Evolutionary conservation across 1,284 basidiomycete genomes (phyloP).

Genomic region (Hymenochaete sp.): DNA sequence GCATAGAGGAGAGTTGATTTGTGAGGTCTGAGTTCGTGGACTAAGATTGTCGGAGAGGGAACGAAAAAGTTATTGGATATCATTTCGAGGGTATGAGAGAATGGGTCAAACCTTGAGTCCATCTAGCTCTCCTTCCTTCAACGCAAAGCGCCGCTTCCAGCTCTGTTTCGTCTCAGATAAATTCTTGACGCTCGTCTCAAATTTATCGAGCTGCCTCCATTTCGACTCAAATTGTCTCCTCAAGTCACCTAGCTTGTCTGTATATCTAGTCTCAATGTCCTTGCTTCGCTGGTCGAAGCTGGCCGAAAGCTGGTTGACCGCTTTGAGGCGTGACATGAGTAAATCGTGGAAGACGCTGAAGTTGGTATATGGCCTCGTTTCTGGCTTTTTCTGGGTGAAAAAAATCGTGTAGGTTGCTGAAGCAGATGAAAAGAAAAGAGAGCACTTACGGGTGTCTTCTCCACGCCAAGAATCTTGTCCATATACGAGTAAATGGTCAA

Average conservation of each 20-base stretch:
- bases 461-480: slow-evolving; percentile 87
- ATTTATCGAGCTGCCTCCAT: slow-evolving; percentile 91
- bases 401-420: slow-evolving; percentile 1
- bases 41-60: slow-evolving; percentile 30
- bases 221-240: slow-evolving; percentile 82
- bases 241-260: slow-evolving; percentile 70
- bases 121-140: slow-evolving; percentile 87
- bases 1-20: slow-evolving; percentile 59
- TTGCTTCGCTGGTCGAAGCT: slow-evolving; percentile 85
- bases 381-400: slow-evolving; percentile 57
- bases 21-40: slow-evolving; percentile 70
- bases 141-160: slow-evolving; percentile 77
- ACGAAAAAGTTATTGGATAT: too few species aligned
- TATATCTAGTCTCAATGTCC: slow-evolving; percentile 66
- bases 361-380: slow-evolving; percentile 88
- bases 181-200: slow-evolving; percentile 81
- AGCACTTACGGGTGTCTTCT: slow-evolving; percentile 67
- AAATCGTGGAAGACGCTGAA: slow-evolving; percentile 93
- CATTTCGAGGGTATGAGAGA: too few species aligned
- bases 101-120: slow-evolving; percentile 72
- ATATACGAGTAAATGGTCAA: slow-evolving; percentile 92
- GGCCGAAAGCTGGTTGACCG: slow-evolving; percentile 72
- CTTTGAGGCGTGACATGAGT: slow-evolving; percentile 79
- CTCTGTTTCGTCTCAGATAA: slow-evolving; percentile 77
- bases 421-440: slow-evolving; percentile 10